phyloP scores from a whole-genome alignment of 352 stramenopile species.

The Thalassiosira livingstoniorum region DNA sequence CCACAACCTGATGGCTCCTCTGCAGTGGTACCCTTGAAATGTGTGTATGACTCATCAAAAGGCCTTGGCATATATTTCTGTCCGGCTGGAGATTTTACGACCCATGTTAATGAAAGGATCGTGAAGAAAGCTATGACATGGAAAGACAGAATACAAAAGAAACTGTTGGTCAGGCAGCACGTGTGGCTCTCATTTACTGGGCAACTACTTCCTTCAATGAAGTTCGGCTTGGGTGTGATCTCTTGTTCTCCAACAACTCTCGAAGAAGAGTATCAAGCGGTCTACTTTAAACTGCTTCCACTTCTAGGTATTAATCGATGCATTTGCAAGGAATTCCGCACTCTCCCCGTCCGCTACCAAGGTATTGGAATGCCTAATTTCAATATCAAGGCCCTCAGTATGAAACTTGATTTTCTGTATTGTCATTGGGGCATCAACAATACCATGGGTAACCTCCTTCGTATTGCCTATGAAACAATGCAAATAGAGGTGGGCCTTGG shows the following conservation, averaged over 20 bases:
- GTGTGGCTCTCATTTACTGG: neutral
- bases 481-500: constrained; percentile 16
- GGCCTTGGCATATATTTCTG: constrained; percentile 28
- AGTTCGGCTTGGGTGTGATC: neutral
- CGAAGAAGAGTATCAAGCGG: neutral
- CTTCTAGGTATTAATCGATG: constrained; percentile 1
- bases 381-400: neutral
- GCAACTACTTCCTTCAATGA: neutral
- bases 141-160: neutral
- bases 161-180: neutral
- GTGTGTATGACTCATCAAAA: constrained; percentile 7
- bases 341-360: neutral
- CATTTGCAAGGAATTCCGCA: neutral
- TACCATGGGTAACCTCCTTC: neutral
- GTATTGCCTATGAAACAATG: neutral
- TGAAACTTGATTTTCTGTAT: neutral
- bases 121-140: constrained; percentile 17
- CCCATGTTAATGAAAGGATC: neutral
- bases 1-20: constrained; percentile 17
- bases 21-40: constrained; percentile 14
- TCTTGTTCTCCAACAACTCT: neutral
- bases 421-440: neutral
- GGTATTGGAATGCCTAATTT: constrained; percentile 5
- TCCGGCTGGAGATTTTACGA: neutral
- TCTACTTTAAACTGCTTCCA: neutral